Percentiles rank a stretch among this genome's conserved stretches.
Evolutionary conservation across 345 rosid species (phyloP).

Genomic region (Citrus hindsii): DNA sequence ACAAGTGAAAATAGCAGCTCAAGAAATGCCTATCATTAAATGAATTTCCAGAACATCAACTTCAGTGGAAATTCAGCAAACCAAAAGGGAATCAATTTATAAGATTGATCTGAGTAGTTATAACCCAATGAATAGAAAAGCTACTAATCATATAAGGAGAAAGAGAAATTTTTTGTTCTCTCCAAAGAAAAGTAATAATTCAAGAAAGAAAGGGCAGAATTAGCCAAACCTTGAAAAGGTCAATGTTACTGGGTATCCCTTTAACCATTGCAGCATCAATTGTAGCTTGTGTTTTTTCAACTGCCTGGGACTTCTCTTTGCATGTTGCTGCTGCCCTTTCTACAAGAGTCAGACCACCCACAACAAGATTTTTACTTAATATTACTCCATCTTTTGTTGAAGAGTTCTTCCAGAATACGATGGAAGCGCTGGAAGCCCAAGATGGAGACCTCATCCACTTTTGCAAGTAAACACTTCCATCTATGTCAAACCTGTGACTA

Average conservation of each 20-base stretch:
- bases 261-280: slow-evolving; percentile 86
- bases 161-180: not conserved
- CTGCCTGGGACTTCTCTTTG: slow-evolving; percentile 58
- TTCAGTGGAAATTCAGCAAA: not conserved
- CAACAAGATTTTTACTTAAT: slow-evolving; percentile 78
- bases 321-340: slow-evolving; percentile 77
- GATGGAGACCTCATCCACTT: slow-evolving; percentile 93
- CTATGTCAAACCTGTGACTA: slow-evolving; percentile 63
- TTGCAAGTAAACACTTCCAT: slow-evolving; percentile 85
- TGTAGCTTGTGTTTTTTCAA: slow-evolving; percentile 92
- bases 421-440: slow-evolving; percentile 73
- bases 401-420: slow-evolving; percentile 71
- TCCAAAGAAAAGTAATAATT: not conserved
- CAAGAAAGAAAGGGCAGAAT: not conserved
- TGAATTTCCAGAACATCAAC: not conserved
- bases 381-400: slow-evolving; percentile 55
- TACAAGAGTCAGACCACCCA: slow-evolving; percentile 64
- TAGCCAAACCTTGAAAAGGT: slow-evolving; percentile 74
- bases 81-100: not conserved
- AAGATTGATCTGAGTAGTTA: not conserved
- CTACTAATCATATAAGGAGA: not conserved
- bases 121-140: not conserved
- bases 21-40: not conserved
- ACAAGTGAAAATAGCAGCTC: not conserved
- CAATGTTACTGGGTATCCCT: slow-evolving; percentile 96